Conservation (phyloP, 345 rosid genomes). For the Sonneratia alba region DNA sequence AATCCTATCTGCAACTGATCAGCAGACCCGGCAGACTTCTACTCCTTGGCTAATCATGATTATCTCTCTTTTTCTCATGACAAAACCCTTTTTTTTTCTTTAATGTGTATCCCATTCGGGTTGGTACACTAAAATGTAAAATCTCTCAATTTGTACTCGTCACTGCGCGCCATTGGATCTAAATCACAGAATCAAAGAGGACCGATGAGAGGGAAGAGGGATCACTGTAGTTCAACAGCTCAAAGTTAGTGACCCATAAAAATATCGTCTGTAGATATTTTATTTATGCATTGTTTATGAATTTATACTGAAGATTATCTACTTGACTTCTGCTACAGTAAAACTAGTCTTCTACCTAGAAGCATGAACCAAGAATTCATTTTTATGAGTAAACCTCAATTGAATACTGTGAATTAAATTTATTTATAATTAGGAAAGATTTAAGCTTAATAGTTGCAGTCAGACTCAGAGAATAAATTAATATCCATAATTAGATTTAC, state of each 20-base stretch:
- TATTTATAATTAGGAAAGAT: too few relatives aligned
- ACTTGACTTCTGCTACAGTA: too few relatives aligned
- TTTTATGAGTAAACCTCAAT: not conserved
- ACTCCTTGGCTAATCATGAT: too few relatives aligned
- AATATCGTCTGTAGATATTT: not conserved
- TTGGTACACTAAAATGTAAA: too few relatives aligned
- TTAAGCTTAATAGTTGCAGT: too few relatives aligned
- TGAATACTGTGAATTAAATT: not conserved
- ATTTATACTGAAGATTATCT: too few relatives aligned
- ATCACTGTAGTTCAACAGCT: constrained; percentile 1
- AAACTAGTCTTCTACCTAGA: not conserved
- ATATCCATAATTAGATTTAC: not conserved
- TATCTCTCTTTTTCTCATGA: too few relatives aligned
- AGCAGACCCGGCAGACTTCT: too few relatives aligned
- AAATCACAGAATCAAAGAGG: not conserved
- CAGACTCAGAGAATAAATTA: not conserved
- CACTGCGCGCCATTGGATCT: not conserved
- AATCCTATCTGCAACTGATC: too few relatives aligned
- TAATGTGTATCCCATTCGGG: too few relatives aligned
- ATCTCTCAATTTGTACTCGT: too few relatives aligned
- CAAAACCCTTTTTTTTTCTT: too few relatives aligned
- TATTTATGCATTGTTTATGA: not conserved
- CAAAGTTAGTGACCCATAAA: not conserved
- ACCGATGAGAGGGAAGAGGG: not conserved
- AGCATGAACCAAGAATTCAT: not conserved